Percentiles rank a stretch among this genome's conserved stretches.
Evolutionary conservation across 1,284 basidiomycete species (phyloP).

Genomic region (Trichosporon coremiiforme): DNA sequence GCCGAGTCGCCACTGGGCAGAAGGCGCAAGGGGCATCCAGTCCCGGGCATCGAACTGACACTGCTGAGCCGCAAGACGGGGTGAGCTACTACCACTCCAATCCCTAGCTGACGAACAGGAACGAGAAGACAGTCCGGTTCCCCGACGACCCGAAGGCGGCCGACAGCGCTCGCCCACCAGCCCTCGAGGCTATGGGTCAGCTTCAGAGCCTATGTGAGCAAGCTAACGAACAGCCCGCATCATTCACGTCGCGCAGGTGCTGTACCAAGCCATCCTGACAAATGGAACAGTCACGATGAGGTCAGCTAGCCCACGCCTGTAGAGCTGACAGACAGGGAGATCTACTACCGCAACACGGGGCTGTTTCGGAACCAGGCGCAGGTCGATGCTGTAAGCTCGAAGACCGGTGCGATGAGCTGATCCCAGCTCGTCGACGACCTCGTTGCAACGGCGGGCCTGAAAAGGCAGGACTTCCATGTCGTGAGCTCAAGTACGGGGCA

Average conservation of each 20-base stretch:
- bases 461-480: constrained; percentile 75
- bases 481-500: constrained; percentile 58
- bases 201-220: neutral
- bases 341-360: constrained; percentile 78
- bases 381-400: constrained; percentile 68
- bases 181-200: constrained; percentile 33
- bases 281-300: constrained; percentile 41
- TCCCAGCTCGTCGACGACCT: constrained; percentile 80
- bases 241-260: constrained; percentile 36
- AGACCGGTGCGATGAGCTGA: constrained; percentile 16
- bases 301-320: constrained; percentile 28
- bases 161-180: constrained; percentile 23
- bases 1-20: constrained; percentile 7
- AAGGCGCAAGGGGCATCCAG: neutral
- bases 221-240: constrained; percentile 38
- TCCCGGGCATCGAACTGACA: constrained; percentile 22
- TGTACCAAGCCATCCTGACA: constrained; percentile 45
- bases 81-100: constrained; percentile 13
- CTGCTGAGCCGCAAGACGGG: constrained; percentile 32
- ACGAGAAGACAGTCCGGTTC: constrained; percentile 37
- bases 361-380: constrained; percentile 73
- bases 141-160: constrained; percentile 38
- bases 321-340: constrained; percentile 63
- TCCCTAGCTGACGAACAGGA: constrained; percentile 22
- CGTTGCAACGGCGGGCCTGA: constrained; percentile 73